Evolutionary conservation across 306 rosid species (phyloP), one percentile per base, ranked within the genome.

Genomic region (Trifolium dubium): DNA sequence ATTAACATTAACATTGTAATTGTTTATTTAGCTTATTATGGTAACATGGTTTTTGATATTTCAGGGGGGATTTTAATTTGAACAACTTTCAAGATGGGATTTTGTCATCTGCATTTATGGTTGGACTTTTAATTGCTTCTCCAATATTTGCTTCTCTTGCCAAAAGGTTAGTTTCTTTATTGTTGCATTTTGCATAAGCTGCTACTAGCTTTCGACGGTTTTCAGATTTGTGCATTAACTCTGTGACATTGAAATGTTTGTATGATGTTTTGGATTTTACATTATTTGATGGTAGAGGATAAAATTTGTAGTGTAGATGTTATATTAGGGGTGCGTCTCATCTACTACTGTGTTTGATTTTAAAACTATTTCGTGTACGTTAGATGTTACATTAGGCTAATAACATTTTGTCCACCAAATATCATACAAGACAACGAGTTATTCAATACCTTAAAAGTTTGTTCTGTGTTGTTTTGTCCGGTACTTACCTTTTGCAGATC

Each of bases 71-170:
- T 66, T 93, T 93, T 79, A 80, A 89, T 81, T 88, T 91, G 87
- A 93, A 71, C 79, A 91, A 93, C 80, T 93, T 91, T 77, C 84
- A 93, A 82, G 97, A 93, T 84, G 98, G 98, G n/a, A 75, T 88
- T 69, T 75, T 93, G 49, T 91, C 98, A 54, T 93, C 93, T 85
- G 97, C 97, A 23, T 93, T 93, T 81, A 89, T 93, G 98, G 97
- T 89, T 72, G 98, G 98, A 40, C 98, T 93, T 82, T 86, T 93
- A 44, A 67, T 93, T 74, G 90, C 97, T 62, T 93, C 97, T 71
- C 97, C 96, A 65, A 85, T 93, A 75, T 93, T 93, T 74, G 98
- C 98, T 46, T 85, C 90, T 49, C 82, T 93, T 65, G 89, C 96
- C 63, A 93, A 90, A 82, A 90, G 96, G 98, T 93, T 62, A 86